Evolutionary conservation across 1,139 yeast genomes (phyloP), one percentile per base, ranked within the genome.

Genomic region (Scheffersomyces stambukii): DNA sequence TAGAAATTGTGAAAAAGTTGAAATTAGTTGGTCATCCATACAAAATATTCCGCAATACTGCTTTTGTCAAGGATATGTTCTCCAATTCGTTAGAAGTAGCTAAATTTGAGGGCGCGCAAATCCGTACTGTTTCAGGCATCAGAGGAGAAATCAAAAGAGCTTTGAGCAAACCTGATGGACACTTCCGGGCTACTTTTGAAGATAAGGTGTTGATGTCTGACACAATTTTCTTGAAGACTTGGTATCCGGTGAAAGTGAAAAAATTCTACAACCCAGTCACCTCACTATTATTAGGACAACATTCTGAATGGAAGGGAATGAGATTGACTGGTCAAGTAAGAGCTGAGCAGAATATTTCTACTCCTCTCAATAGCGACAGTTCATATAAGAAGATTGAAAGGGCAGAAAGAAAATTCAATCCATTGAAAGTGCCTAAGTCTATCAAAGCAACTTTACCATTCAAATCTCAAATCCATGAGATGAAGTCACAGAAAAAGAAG

Each of bases 61-160:
- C 98, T 2, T 93, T 93, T 51, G 80, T 93, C 50, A 89, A 86
- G 57, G 97, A 89, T 50, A 93, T 93, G 99, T 93, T 93, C 54
- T 71, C 81, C 16, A 81, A 93, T 35, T 73, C 95, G 0, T 70
- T 93, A 57, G 99, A 93, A 60, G 96, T 89, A 33, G 97, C 97
- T 25, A 85, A 89, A 54, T 93, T 93, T 51, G 98, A 93, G 64
- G 99, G 99, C 34, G 98, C 98, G 0, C 81, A 89, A 23, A 85
- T 93, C 49, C 81, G 89, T 56, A 91, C 98, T 0, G 98, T 93
- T 5, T 85, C 96, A 3, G 98, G 99, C 33, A 86, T 93, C 36
- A 69, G 98, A 46, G 99, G 99, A 54, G 98, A 93, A 57, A 89
- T 93, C 45, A 93, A 93, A 54, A 73, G 96, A 43, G 98, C 97